Evolutionary conservation across 208 protist genomes (phyloP), one percentile per base, ranked within the genome.

Genomic region (Blastocrithidia nonstop): DNA sequence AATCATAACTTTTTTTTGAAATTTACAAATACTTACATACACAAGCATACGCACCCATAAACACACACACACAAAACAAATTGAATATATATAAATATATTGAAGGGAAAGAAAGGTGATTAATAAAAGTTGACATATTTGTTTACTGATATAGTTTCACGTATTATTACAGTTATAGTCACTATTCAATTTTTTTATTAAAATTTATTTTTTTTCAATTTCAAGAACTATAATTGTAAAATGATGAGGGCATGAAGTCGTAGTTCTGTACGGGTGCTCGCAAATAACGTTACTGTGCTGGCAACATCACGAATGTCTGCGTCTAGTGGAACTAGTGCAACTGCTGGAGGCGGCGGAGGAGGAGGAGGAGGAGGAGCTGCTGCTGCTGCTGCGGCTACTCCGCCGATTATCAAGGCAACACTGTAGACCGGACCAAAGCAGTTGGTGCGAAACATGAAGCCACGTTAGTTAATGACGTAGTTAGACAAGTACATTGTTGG

Each of bases 401-500:
- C 55, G 3, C 52, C 66, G 4, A 33, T 61, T 9, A 23, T 70
- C 2, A 21, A 59, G 1, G 48, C 55, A n/a, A n/a, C 57, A 16
- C 26, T 44, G 3, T 42, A 58, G 13, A 1, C 57, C 0, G 29
- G 37, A 20, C 28, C 50, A 1, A 70, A 74, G 48, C 75, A 72
- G 20, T 61, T 70, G 27, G 70, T 91, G 19, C 80, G 79, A 40
- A 70, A 93, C 59, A 88, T 95, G 88, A 80, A 75, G 38, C 94
- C 93, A 19, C 66, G 64, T 6, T 82, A 98, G 49, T 71, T 97
- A 37, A 95, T 98, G 50, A 50, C 45, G 36, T 80, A 97, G 61
- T 73, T 99, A 22, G 89, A 99, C 63, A 80, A 85, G 36, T 97
- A 88, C 70, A 97, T 99, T 49, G 92, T 98, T 31, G 96, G 96